A percentile compares a stretch with the other conserved stretches of the same genome.
phyloP scores from a whole-genome alignment of 2,329 filamentous ascomycete species.

The Didymella exigua region DNA sequence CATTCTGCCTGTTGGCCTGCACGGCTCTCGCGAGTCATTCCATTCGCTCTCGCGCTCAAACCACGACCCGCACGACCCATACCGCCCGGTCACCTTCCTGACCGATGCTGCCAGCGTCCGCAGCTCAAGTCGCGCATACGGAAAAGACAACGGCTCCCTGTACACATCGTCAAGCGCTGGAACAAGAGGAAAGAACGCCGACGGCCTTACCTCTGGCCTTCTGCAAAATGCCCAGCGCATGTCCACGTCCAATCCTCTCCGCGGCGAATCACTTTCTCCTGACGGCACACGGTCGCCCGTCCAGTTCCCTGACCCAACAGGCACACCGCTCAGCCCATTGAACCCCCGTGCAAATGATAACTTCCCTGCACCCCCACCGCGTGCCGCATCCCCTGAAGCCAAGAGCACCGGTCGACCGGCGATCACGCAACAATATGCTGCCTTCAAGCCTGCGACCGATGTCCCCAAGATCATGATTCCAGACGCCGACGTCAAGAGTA shows the following conservation, averaged over 20 bases:
- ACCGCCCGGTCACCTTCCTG: constrained; percentile 69
- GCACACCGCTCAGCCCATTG: constrained; percentile 37
- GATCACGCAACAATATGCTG: constrained; percentile 40
- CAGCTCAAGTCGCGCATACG: constrained; percentile 34
- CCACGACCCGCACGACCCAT: constrained; percentile 80
- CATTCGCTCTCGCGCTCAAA: constrained; percentile 82
- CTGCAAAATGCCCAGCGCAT: constrained; percentile 64
- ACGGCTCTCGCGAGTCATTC: constrained; percentile 82
- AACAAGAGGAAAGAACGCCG: constrained; percentile 56
- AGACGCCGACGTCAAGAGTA: constrained; percentile 26
- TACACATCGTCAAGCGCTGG: constrained; percentile 58
- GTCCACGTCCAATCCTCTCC: constrained; percentile 59
- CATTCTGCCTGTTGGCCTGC: constrained; percentile 81
- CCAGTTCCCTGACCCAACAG: constrained; percentile 41
- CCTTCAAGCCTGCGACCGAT: constrained; percentile 45
- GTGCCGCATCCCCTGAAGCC: constrained; percentile 12
- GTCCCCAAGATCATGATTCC: constrained; percentile 34
- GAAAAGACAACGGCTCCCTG: constrained; percentile 55
- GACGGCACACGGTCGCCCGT: constrained; percentile 38
- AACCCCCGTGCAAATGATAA: constrained; percentile 34
- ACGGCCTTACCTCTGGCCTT: constrained; percentile 54
- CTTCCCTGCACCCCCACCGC: constrained; percentile 20
- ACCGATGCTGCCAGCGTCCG: constrained; percentile 50
- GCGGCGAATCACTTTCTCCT: constrained; percentile 47
- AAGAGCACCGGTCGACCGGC: constrained; percentile 3